Evolutionary conservation across 306 rosid species (phyloP).

Genomic region (Pachyrhizus erosus): DNA sequence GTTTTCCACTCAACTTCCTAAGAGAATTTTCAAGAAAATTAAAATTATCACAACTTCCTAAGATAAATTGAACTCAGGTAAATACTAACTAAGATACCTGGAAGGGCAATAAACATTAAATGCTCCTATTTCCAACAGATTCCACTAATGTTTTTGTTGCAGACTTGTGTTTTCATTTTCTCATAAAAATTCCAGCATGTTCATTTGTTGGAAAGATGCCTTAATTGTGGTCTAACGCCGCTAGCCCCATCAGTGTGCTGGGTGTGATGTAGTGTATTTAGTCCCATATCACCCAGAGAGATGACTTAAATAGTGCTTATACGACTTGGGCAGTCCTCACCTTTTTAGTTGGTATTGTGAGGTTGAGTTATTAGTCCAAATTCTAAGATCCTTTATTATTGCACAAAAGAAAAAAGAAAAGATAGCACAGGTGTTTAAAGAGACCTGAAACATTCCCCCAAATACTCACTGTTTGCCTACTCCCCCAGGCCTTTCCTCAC

Average conservation of each 20-base stretch:
- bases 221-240: background rate
- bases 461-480: background rate
- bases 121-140: background rate
- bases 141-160: background rate
- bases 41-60: too few species aligned
- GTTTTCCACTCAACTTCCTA: too few species aligned
- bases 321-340: background rate
- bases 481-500: background rate
- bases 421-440: background rate
- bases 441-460: background rate
- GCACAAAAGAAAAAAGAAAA: background rate
- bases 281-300: background rate
- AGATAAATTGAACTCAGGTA: too few species aligned
- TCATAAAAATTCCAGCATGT: background rate
- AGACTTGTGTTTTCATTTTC: background rate
- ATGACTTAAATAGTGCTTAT: background rate
- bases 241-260: background rate
- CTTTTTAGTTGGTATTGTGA: background rate
- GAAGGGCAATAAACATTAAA: too few species aligned
- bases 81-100: too few species aligned
- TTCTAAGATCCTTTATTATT: background rate
- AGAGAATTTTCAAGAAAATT: too few species aligned
- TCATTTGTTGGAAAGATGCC: background rate
- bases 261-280: background rate
- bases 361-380: background rate